Conservation (phyloP, 306 rosid species). For the Cicer cuneatum region DNA sequence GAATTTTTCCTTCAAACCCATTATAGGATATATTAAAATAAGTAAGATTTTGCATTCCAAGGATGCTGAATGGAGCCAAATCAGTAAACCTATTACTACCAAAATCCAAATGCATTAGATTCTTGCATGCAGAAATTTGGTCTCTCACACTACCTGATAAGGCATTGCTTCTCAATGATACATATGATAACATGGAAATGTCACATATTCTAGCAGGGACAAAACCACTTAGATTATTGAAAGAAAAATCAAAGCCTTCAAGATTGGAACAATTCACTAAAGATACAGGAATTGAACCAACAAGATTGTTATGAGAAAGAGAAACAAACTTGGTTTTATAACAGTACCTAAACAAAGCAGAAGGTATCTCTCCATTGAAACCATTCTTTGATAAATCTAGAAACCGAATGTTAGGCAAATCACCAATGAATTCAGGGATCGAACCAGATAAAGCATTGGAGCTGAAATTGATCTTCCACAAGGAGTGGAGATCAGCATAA, state of each 20-base stretch:
- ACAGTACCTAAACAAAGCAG: constrained; percentile 77
- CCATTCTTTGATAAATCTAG: constrained; percentile 89
- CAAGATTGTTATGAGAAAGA: constrained; percentile 74
- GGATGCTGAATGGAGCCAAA: constrained; percentile 71
- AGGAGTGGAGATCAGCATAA: constrained; percentile 64
- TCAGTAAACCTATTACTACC: constrained; percentile 73
- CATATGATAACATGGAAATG: constrained; percentile 72
- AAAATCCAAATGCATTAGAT: constrained; percentile 77
- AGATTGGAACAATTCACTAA: constrained; percentile 76
- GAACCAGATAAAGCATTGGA: constrained; percentile 83
- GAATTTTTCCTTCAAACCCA: constrained; percentile 69
- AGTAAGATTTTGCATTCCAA: constrained; percentile 65
- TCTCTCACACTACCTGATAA: constrained; percentile 70
- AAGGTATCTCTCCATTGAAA: constrained; percentile 79
- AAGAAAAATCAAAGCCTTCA: constrained; percentile 95
- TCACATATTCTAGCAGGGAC: constrained; percentile 68
- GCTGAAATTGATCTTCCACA: constrained; percentile 96
- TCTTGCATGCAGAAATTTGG: constrained; percentile 62
- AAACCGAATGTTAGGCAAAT: constrained; percentile 77
- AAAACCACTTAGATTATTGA: constrained; percentile 77
- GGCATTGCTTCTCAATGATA: constrained; percentile 76
- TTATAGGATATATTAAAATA: constrained; percentile 76
- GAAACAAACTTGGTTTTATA: constrained; percentile 80
- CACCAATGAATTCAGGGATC: constrained; percentile 87
- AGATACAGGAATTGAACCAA: constrained; percentile 75